These are phyloP conservation scores for Glonium stellatum DNA, from an alignment of 495 filamentous ascomycete genomes.

Conservation along the genomic window DNA sequence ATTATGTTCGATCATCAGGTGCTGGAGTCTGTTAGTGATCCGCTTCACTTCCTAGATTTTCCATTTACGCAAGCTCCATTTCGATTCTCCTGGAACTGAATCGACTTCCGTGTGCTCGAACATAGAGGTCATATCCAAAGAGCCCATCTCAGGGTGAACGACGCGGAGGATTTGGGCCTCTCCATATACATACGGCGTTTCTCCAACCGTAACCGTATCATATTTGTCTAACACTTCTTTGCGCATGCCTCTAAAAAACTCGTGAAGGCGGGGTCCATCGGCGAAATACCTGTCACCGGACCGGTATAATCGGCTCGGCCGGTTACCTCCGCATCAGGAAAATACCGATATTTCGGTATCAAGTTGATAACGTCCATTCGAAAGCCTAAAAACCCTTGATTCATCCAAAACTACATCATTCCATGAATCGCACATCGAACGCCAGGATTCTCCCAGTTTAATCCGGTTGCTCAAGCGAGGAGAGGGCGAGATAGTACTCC, in stretches of 20 bases:
- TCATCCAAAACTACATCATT: conserved; percentile 33
- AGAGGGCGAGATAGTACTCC: conserved; percentile 35
- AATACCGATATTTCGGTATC: conserved; percentile 23
- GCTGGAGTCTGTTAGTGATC: conserved; percentile 16
- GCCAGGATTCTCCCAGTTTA: conserved; percentile 34
- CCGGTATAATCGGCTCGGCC: conserved; percentile 20
- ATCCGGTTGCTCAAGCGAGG: conserved; percentile 33
- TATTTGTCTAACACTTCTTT: conserved; percentile 20
- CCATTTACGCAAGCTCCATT: no score
- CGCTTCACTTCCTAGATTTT: no score
- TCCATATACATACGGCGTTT: conserved; percentile 20
- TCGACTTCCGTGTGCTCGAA: no score
- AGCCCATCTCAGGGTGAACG: no score
- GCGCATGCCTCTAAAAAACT: conserved; percentile 31
- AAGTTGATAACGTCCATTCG: conserved; percentile 33
- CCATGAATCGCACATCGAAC: conserved; percentile 28
- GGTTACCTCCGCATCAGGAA: conserved; percentile 30
- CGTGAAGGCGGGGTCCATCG: conserved; percentile 34
- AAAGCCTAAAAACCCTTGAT: conserved; percentile 31
- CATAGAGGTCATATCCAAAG: no score
- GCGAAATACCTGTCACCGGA: conserved; percentile 15
- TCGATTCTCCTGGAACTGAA: no score
- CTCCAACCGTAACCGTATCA: conserved; percentile 27
- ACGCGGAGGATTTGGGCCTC: not conserved
- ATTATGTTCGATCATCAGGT: conserved; percentile 18